Base-by-base conservation (phyloP, 1,139 yeast species). In the Trichomonascaceae sp. region DNA sequence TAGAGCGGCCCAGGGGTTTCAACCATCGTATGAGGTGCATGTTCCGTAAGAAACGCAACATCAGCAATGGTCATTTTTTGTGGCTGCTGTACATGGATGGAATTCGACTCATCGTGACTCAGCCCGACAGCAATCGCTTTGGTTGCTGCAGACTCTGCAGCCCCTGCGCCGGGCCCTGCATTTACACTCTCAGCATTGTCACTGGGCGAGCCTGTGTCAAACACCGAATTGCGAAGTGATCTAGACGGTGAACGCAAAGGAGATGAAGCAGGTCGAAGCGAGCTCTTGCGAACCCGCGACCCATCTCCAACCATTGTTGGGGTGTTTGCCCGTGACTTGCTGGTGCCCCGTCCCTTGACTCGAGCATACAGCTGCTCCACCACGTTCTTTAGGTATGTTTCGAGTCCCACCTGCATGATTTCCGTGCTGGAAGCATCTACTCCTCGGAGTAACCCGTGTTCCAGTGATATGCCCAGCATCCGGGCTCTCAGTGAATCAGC, bases 361-460 rank as follows among this genome's bases (percentile, higher is more conserved):
- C 34, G 36, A 47, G 81, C 93, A 30, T 82, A 71, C 2, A 87
- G 74, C 44, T 73, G 72, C 50, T 84, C 92, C 13, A 89, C 59
- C 4, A 89, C 64, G 42, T 72, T 72, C 46, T 79, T 79, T 40
- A 89, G 57, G 56, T 85, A 89, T 28, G 71, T 64, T 48, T 87
- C 96, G 29, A 89, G 60, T 0, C 95, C 96, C 9, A 80, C 60
- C 17, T 76, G 63, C 43, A 87, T 55, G n/a, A 89, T 64, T 40
- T 85, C 94, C 20, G 82, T 70, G 2, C 80, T 82, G 13, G 74
- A 76, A 11, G 75, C 66, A 35, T 74, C 78, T 14, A 87, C 64
- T 6, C 78, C 76, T 0, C 94, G 94, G 0, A 89, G 68, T n/a
- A 89, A 60, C 0, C 98, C 98, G 51, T 85, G 75, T 49, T 89